Evolutionary conservation across 805 yeast species (phyloP), one percentile per base, ranked within the genome.

Genomic region (Metschnikowia bowlesiae): DNA sequence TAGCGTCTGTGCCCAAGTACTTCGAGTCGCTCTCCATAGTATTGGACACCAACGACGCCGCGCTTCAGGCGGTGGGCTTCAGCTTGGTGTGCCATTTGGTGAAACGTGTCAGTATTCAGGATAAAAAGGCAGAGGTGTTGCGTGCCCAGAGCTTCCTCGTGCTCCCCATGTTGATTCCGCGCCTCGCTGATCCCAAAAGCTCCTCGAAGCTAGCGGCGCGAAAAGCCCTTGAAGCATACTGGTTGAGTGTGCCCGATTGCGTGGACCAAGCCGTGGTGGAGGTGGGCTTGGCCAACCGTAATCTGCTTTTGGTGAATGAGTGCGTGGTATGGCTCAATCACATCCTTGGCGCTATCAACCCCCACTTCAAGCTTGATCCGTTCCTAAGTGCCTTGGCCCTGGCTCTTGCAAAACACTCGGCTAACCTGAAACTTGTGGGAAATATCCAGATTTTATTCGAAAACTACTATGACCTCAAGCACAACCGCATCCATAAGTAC

Each of bases 61-160:
- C 71, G 9, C 69, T 81, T 16, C 71, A 72, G 52, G 52, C 71
- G 1, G 48, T 64, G 22, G 72, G 81, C 2, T 81, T 82, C 57
- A 74, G 80, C 30, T 73, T 81, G 0, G 60, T 80, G 4, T 80
- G 83, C 44, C 85, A 82, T 57, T 62, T 82, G 47, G 75, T 82
- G 31, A 82, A 81, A 51, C 65, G 87, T 18, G 78, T 82, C 6
- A 75, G 81, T 43, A 77, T 80, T 64, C 87, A 82, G 63, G 84
- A 81, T 55, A 64, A 71, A 1, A 59, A 63, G 8, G 71, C 71
- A 2, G 28, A 47, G 11, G 68, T 76, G 0, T 65, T 82, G 39
- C 67, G 67, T 51, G 61, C 65, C 1, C 76, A 76, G 36, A 70
- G 78, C 37, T 70, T 67, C 48, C 62, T 70, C 26, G 75, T 80